These are phyloP conservation scores for Globisporangium heterothallicum DNA, from an alignment of 352 stramenopile genomes.

Conservation along the genomic window DNA sequence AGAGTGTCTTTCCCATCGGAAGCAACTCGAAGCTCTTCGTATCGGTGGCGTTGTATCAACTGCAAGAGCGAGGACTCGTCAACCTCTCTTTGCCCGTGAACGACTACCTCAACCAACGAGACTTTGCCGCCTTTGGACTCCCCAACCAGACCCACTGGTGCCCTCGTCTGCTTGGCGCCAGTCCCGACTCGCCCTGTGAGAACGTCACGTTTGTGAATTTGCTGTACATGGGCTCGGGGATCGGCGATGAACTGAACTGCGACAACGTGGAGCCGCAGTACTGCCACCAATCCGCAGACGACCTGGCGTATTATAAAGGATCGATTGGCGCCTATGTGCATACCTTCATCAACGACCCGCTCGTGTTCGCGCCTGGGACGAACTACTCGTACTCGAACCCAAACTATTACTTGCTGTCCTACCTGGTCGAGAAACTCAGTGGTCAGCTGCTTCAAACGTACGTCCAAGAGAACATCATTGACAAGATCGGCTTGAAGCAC, in stretches of 20 bases:
- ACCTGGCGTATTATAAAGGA: slow-evolving; percentile 20
- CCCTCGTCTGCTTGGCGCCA: slow-evolving; percentile 15
- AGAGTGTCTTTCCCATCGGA: slow-evolving; percentile 54
- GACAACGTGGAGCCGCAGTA: too few species aligned
- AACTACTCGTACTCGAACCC: slow-evolving; percentile 47
- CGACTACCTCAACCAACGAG: slow-evolving; percentile 25
- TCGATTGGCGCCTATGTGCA: slow-evolving; percentile 33
- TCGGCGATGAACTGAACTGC: slow-evolving; percentile 19
- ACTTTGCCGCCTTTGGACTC: slow-evolving; percentile 42
- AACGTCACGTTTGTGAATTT: slow-evolving; percentile 57
- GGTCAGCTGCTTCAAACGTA: slow-evolving; percentile 31
- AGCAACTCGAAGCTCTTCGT: slow-evolving; percentile 57
- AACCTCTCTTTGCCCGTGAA: slow-evolving; percentile 30
- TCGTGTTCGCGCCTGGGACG: slow-evolving; percentile 47
- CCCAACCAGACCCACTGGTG: slow-evolving; percentile 52
- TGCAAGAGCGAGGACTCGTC: slow-evolving; percentile 43
- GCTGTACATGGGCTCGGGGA: slow-evolving; percentile 52
- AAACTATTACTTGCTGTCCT: slow-evolving; percentile 57
- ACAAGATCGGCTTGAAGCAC: slow-evolving; percentile 24
- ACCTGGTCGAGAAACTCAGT: slow-evolving; percentile 64
- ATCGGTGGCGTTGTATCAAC: slow-evolving; percentile 46
- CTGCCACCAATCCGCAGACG: slow-evolving; percentile 10
- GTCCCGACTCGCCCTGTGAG: slow-evolving; percentile 21
- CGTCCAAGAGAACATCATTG: slow-evolving; percentile 32
- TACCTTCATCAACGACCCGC: slow-evolving; percentile 41